Base-by-base conservation (phyloP, 2,329 filamentous ascomycete species). In the Exophiala xenobiotica region DNA sequence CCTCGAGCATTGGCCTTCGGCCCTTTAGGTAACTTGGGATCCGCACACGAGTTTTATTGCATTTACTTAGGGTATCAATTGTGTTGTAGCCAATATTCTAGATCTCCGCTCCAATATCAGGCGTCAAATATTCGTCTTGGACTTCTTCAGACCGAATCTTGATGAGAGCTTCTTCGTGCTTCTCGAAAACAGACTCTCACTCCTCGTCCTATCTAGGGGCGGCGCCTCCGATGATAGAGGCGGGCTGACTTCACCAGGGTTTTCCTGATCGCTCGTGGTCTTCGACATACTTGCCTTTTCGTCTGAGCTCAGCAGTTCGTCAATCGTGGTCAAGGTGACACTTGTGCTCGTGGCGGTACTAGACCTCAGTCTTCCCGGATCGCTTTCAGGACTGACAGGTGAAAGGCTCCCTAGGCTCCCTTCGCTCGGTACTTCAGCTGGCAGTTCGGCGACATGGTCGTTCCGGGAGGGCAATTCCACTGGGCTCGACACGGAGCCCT, bases 151-250 rank as follows among this genome's bases (percentile, higher is more conserved):
- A 1, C 49, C 46, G 31, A 51, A 38, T 20, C 46, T 55, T 24
- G 53, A 44, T 24, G 56, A 53, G 19, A 49, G 40, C 41, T 49
- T 58, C 46, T 49, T 49, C 7, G 51, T 46, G 31, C 54, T 41
- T 24, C 43, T 49, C 6, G 57, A 57, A 33, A 58, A 54, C 12
- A 54, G n/a, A 29, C 40, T 50, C n/a, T 53, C 52, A 24, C 40
- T 58, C 33, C 43, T 58, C 8, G n/a, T 43, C 42, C 49, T 54
- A 18, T 58, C 47, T 12, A 51, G 19, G 9, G 29, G 24, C 12
- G 16, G 27, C 9, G 54, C 23, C 7, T 24, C 18, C n/a, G 46
- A 22, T 16, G 43, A 23, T 12, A 20, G n/a, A 4, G 46, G 35
- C 8, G 29, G 18, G 31, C 43, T 42, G 14, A 38, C 19, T 14